Conservation (phyloP, 352 stramenopile species). For the Plasmopara halstedii region DNA sequence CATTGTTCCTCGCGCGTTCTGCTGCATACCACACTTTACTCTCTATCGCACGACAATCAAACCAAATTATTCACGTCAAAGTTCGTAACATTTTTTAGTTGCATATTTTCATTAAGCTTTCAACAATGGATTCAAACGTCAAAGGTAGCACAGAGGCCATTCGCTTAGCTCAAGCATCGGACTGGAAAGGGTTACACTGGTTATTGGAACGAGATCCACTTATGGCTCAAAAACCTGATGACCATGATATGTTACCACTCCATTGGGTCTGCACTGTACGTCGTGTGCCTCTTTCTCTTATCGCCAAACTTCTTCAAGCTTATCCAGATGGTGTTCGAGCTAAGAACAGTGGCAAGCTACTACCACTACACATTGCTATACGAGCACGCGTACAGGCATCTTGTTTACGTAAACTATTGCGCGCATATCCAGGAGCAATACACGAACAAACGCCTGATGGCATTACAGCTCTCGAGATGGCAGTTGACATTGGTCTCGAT, state of each 20-base stretch:
- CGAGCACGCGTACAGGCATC: conserved; percentile 33
- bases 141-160: conserved; percentile 52
- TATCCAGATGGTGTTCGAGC: conserved; percentile 46
- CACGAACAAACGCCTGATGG: conserved; percentile 36
- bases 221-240: conserved; percentile 40
- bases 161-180: conserved; percentile 62
- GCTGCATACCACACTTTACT: conserved; percentile 2
- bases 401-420: conserved; percentile 48
- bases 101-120: background rate
- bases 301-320: conserved; percentile 49
- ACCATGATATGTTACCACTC: conserved; percentile 79
- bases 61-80: background rate
- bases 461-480: conserved; percentile 45
- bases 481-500: conserved; percentile 32
- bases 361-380: conserved; percentile 80
- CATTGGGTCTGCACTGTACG: conserved; percentile 75
- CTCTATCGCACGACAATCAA: conserved; percentile 7
- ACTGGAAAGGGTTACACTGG: conserved; percentile 63
- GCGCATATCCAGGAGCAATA: conserved; percentile 45
- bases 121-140: conserved; percentile 14
- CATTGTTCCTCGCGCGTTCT: conserved; percentile 21
- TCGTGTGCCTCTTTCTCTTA: conserved; percentile 49
- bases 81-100: conserved; percentile 4
- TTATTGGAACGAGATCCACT: conserved; percentile 48
- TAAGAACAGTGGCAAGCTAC: conserved; percentile 56